Base-by-base conservation (phyloP, 1,284 basidiomycete genomes). In the Cronartium quercuum region DNA sequence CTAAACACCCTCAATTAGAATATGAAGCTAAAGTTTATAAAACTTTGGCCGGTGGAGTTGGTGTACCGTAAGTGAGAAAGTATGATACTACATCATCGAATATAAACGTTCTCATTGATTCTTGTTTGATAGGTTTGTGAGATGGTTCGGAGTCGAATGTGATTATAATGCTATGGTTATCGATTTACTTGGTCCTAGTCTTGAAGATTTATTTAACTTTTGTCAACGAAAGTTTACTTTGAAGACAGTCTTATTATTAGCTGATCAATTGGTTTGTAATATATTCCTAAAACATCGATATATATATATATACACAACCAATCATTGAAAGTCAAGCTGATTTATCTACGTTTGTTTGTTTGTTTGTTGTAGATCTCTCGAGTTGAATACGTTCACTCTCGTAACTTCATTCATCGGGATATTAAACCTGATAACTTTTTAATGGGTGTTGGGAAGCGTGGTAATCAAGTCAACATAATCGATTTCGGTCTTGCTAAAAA, bases 401-500 rank as follows among this genome's bases (percentile, higher is more conserved):
- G 94, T 86, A 94, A 94, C 83, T 87, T 97, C 80, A 96, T 97
- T 80, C 96, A 97, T 83, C 89, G 94, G 75, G 94, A 97, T 82
- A 97, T 97, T 85, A 97, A 97, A 83, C 93, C 93, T 5, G 94
- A 97, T 84, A 96, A 96, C 84, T 97, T 97, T 82, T 85, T 97
- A 78, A 91, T 96, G 80, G 94, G 94, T 12, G 89, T 89, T 51
- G 94, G 91, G 62, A 95, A 95, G 84, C 87, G 86, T 62, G 87
- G 91, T 57, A 92, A 93, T 81, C 86, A 88, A 18, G 89, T 98
- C 78, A 91, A 94, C 81, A 86, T 87, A 37, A 91, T 95, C 78
- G 93, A 96, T 83, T 96, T 97, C 82, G 94, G 94, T 75, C 95
- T 96, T 93, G 94, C 94, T 51, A 97, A 97, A 84, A 93, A 95